These are phyloP conservation scores for Cercospora citrullina DNA, from an alignment of 2,329 filamentous ascomycete species.

Conservation along the genomic window DNA sequence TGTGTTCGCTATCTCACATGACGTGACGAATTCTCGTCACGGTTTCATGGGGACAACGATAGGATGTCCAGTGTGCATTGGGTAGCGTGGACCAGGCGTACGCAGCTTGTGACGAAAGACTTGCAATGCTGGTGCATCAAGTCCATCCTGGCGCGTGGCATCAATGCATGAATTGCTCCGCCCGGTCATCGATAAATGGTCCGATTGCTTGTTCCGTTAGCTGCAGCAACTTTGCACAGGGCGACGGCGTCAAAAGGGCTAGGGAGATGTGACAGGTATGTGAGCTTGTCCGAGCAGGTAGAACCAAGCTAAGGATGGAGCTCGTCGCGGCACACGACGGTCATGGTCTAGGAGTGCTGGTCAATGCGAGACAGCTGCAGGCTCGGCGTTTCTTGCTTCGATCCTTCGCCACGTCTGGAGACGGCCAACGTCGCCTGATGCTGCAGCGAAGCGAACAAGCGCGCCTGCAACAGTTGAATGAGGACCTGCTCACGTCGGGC, in stretches of 20 bases:
- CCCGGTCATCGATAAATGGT: background rate
- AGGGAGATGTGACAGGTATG: background rate
- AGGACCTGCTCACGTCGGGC: background rate
- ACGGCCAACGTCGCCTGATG: background rate
- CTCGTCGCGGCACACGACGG: background rate
- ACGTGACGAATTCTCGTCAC: background rate
- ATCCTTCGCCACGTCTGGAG: background rate
- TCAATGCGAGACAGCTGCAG: background rate
- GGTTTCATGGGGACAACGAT: background rate
- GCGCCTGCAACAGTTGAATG: background rate
- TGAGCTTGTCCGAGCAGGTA: background rate
- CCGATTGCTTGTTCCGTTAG: background rate
- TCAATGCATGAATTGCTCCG: background rate
- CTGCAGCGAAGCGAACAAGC: background rate
- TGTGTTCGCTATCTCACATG: background rate
- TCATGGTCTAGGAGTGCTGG: background rate
- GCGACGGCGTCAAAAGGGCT: background rate
- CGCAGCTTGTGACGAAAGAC: background rate
- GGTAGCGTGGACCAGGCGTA: background rate
- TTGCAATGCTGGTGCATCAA: background rate
- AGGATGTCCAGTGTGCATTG: background rate
- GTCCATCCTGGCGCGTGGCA: background rate
- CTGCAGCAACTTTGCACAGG: background rate
- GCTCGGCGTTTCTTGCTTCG: background rate
- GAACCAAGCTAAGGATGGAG: background rate